Conservation (phyloP, 2,329 filamentous ascomycete genomes). For the Fusarium fracticaudum region DNA sequence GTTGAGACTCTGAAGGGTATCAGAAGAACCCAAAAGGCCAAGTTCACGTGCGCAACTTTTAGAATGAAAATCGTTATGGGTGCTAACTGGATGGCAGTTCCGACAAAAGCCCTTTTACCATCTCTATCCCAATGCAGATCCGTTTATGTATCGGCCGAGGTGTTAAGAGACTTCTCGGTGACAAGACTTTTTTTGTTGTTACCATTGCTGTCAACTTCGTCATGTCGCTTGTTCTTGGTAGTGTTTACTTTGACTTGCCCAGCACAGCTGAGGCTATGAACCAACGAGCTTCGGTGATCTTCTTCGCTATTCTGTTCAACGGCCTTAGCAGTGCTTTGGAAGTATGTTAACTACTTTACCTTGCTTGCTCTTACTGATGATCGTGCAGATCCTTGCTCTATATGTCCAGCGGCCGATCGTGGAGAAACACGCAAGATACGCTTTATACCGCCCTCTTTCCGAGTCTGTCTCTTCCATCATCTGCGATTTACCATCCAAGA, state of each 20-base stretch:
- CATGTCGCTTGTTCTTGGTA: constrained; percentile 23
- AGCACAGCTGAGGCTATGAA: constrained; percentile 9
- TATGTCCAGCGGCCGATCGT: constrained; percentile 45
- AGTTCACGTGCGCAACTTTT: not conserved
- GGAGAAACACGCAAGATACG: constrained; percentile 48
- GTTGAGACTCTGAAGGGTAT: constrained; percentile 6
- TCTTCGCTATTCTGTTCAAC: constrained; percentile 32
- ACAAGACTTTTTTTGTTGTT: constrained; percentile 29
- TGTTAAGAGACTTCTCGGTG: constrained; percentile 23
- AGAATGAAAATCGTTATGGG: too few relatives aligned
- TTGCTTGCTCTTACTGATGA: not conserved
- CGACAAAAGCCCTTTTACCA: constrained; percentile 51
- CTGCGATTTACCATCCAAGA: constrained; percentile 31
- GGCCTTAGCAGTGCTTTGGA: constrained; percentile 26
- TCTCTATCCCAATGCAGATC: constrained; percentile 58
- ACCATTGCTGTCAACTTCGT: constrained; percentile 24
- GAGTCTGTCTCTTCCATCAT: constrained; percentile 36
- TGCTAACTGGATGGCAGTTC: too few relatives aligned
- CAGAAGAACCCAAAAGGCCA: constrained; percentile 22
- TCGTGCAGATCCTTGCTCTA: constrained; percentile 22
- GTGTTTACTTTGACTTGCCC: constrained; percentile 23
- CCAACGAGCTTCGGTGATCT: constrained; percentile 12
- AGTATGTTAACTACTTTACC: accelerated
- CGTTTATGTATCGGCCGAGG: constrained; percentile 50
- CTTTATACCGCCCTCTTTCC: constrained; percentile 44